These are phyloP conservation scores for Colletotrichum limetticola DNA, from an alignment of 2,329 filamentous ascomycete species.

Conservation along the genomic window DNA sequence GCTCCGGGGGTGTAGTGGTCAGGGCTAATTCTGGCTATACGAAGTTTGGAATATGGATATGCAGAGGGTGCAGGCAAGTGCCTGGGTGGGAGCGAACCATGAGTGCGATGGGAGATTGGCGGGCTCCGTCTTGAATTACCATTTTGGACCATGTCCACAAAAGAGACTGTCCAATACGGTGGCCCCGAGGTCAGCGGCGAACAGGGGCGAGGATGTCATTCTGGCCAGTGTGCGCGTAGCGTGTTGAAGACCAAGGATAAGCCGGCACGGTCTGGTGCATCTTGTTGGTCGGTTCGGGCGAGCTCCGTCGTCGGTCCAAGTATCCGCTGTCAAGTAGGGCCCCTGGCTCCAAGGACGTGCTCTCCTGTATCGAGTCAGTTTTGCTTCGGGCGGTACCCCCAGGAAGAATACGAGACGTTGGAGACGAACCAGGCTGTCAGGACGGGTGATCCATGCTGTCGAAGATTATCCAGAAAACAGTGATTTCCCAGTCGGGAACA, in stretches of 20 bases:
- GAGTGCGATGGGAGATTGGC: constrained; percentile 32
- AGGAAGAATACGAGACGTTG: constrained; percentile 30
- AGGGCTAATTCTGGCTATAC: constrained; percentile 35
- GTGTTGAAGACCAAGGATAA: constrained; percentile 10
- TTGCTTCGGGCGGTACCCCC: constrained; percentile 23
- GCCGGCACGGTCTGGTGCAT: constrained; percentile 16
- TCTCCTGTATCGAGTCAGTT: constrained; percentile 33
- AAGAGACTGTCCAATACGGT: constrained; percentile 31
- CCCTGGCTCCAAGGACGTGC: constrained; percentile 26
- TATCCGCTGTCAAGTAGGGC: constrained; percentile 31
- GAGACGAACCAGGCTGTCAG: constrained; percentile 27
- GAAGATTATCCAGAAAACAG: constrained; percentile 27
- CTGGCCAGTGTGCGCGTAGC: background rate
- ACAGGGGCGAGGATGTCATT: constrained; percentile 2
- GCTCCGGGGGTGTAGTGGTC: constrained; percentile 28
- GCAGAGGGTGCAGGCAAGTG: constrained; percentile 27
- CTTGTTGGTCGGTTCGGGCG: constrained; percentile 32
- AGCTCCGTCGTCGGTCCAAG: constrained; percentile 33
- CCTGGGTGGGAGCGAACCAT: constrained; percentile 33
- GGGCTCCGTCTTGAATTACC: constrained; percentile 28
- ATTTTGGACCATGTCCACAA: constrained; percentile 28
- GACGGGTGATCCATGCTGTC: constrained; percentile 28
- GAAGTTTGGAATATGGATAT: constrained; percentile 36
- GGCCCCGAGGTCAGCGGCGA: constrained; percentile 12
- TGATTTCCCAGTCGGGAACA: constrained; percentile 23